Base-by-base conservation (phyloP, 345 rosid genomes). In the Hibiscus trionum region DNA sequence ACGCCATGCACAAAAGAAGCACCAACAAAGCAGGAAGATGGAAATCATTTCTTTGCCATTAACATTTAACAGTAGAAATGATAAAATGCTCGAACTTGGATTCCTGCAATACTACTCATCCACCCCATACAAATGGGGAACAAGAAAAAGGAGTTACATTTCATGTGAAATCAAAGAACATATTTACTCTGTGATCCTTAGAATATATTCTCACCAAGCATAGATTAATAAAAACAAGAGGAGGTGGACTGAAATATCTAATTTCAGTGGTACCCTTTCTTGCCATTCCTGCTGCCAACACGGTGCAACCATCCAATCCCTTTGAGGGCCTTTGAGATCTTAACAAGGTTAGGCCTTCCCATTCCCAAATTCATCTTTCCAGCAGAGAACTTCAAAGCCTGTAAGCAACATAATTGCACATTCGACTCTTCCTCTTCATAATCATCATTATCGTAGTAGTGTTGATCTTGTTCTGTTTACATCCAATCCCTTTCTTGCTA, bases 341-440 rank as follows among this genome's bases (percentile, higher is more conserved):
- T 90, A 4, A 85, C 72, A 61, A 94, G 87, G 73, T 85, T 91
- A 61, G 97, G 96, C 81, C 81, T 92, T n/a, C 97, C 84, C 90
- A 88, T 88, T 65, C 97, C 97, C 76, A 94, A 42, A 82, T 85
- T 87, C 96, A 90, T 90, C 86, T 91, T 95, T 72, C 96, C 91
- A 4, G 97, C 83, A 0, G 99, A 91, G 78, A 95, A 85, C 73
- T 92, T 91, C 58, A 95, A 76, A 4, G 97, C 97, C 59, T 95
- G 97, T 76, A 91, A 84, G 78, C 99, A 91, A 47, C 99, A 95
- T 65, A 87, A 33, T 55, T 86, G 85, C 52, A 80, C 93, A 24
- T 78, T 77, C 19, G 66, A 65, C 42, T 86, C 92, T n/a, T 82
- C 24, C 24, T 21, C 88, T n/a, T 72, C 74, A 66, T 78, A 88